These are phyloP conservation scores for Herpetospermum pedunculosum DNA, from an alignment of 306 rosid species.

Conservation along the genomic window DNA sequence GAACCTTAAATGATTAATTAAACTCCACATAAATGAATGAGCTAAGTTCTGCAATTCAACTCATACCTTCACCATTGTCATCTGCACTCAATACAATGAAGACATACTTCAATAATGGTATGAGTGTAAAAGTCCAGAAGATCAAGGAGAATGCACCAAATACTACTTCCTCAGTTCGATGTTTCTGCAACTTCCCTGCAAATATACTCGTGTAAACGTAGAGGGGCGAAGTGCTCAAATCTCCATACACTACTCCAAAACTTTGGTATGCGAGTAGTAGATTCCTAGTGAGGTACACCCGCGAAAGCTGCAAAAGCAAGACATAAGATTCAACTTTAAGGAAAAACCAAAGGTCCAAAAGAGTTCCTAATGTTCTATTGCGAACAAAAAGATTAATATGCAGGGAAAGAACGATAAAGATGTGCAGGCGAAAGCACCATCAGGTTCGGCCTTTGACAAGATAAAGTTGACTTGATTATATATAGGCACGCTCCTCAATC, in stretches of 20 bases:
- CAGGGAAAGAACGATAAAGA: not conserved
- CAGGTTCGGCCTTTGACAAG: not conserved
- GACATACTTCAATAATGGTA: slow-evolving; percentile 67
- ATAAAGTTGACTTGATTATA: not conserved
- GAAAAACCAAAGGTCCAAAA: not conserved
- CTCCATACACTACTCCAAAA: slow-evolving; percentile 83
- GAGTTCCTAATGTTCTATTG: not conserved
- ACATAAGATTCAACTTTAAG: not conserved
- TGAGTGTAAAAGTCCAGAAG: slow-evolving; percentile 66
- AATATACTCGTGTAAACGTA: slow-evolving; percentile 65
- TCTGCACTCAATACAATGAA: slow-evolving; percentile 71
- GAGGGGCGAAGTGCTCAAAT: slow-evolving; percentile 80
- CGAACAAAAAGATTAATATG: not conserved
- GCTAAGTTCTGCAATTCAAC: not conserved
- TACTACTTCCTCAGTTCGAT: slow-evolving; percentile 48
- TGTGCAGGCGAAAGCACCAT: not conserved
- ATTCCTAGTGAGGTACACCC: slow-evolving; percentile 44
- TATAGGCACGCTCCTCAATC: not conserved
- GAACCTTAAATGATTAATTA: not conserved
- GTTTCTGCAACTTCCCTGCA: slow-evolving; percentile 32
- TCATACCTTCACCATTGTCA: slow-evolving; percentile 73
- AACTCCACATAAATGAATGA: not conserved
- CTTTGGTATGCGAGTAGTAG: slow-evolving; percentile 72
- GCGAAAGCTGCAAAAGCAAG: slow-evolving; percentile 38
- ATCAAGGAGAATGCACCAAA: slow-evolving; percentile 82